Evolutionary conservation across 805 yeast species (phyloP).

Genomic region (Saccharomyces mikatae): DNA sequence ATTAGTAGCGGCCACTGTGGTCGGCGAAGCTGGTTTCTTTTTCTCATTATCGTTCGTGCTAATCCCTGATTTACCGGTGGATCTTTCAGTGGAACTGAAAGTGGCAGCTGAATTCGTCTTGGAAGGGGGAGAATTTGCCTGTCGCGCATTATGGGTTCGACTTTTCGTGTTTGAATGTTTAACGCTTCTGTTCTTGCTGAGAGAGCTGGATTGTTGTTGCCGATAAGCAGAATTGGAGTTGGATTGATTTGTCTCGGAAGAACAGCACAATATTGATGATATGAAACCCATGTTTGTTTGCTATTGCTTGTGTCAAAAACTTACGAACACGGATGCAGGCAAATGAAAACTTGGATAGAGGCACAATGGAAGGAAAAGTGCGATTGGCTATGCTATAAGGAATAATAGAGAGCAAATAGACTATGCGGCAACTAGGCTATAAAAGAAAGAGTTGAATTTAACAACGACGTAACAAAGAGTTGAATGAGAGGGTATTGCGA

Average conservation of each 20-base stretch:
- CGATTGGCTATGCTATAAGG: background rate
- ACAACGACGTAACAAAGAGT: background rate
- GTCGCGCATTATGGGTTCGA: background rate
- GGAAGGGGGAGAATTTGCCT: constrained; percentile 4
- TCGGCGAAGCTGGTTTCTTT: constrained; percentile 1
- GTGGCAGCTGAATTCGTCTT: background rate
- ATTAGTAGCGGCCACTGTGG: background rate
- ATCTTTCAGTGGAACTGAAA: constrained; percentile 1
- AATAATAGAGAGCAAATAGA: background rate
- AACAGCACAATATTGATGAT: constrained; percentile 10
- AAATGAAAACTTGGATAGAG: background rate
- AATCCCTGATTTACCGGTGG: background rate
- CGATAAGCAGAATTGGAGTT: constrained; percentile 2
- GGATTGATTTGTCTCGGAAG: constrained; percentile 12
- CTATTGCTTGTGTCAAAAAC: background rate
- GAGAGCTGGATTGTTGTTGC: background rate
- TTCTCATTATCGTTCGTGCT: background rate
- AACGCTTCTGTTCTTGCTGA: constrained; percentile 7
- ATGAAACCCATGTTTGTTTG: background rate
- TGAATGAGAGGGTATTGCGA: background rate
- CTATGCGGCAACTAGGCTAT: background rate
- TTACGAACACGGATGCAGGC: background rate
- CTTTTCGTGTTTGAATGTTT: constrained; percentile 4
- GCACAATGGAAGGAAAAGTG: background rate
- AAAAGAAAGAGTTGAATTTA: background rate